phyloP scores from a whole-genome alignment of 2,329 filamentous ascomycete genomes.

The Fusarium goolgardi region DNA sequence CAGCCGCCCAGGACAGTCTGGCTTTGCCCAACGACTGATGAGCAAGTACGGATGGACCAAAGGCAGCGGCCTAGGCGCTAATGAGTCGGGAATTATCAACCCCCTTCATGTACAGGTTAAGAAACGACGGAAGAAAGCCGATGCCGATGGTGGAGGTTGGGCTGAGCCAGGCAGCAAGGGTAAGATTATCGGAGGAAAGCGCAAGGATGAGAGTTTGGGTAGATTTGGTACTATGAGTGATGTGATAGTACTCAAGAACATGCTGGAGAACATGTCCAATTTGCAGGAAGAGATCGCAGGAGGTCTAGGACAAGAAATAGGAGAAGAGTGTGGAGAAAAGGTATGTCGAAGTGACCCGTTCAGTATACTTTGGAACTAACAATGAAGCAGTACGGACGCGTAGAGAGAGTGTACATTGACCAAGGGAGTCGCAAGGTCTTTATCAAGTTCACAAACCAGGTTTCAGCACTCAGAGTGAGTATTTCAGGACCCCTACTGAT shows the following conservation, averaged over 20 bases:
- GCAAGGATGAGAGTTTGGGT: constrained; percentile 56
- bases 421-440: constrained; percentile 77
- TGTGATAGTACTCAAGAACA: constrained; percentile 84
- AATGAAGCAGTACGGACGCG: constrained; percentile 75
- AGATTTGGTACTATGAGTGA: constrained; percentile 80
- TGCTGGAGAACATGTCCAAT: constrained; percentile 85
- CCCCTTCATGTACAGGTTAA: constrained; percentile 87
- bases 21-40: constrained; percentile 90
- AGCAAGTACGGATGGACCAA: constrained; percentile 94
- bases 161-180: constrained; percentile 75
- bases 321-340: constrained; percentile 89
- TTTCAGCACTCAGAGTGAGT: constrained; percentile 85
- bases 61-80: constrained; percentile 86
- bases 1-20: constrained; percentile 79
- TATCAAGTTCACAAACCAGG: constrained; percentile 88
- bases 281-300: constrained; percentile 80
- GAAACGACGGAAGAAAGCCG: constrained; percentile 82
- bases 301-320: constrained; percentile 90
- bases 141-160: constrained; percentile 83
- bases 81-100: constrained; percentile 83
- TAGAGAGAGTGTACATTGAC: constrained; percentile 83
- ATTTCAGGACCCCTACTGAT: background rate
- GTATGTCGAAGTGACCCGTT: constrained; percentile 50
- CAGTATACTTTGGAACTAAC: constrained; percentile 25
- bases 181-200: constrained; percentile 83